phyloP scores from a whole-genome alignment of 768 basidiomycete species.

The Dioszegia aurantiaca region DNA sequence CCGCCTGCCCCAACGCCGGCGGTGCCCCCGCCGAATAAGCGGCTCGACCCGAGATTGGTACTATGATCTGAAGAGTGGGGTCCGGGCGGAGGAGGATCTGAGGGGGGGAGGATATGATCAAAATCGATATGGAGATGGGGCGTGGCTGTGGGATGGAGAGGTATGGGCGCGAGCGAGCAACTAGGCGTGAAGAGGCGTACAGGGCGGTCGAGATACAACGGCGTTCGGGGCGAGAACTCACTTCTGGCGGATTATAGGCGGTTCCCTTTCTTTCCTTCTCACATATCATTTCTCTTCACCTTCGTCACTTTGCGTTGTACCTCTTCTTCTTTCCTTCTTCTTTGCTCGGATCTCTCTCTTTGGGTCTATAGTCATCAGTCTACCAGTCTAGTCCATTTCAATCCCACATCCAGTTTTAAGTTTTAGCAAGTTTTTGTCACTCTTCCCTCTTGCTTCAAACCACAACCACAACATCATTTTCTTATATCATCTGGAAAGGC shows the following conservation, averaged over 20 bases:
- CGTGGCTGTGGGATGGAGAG: too few species aligned
- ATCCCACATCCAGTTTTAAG: background rate
- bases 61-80: background rate
- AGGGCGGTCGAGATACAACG: too few species aligned
- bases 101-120: too few species aligned
- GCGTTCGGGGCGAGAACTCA: background rate
- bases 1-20: slow-evolving; percentile 42
- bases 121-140: too few species aligned
- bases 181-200: too few species aligned
- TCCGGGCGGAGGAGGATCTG: background rate
- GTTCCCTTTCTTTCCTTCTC: background rate
- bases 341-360: background rate
- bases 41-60: background rate
- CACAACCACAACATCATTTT: background rate
- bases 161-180: too few species aligned
- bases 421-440: background rate
- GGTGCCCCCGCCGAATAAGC: slow-evolving; percentile 27
- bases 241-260: too few species aligned
- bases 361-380: background rate
- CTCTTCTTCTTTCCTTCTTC: background rate
- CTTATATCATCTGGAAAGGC: slow-evolving; percentile 3
- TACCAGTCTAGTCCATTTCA: slow-evolving; percentile 6
- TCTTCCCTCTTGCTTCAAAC: background rate
- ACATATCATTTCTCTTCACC: too few species aligned
- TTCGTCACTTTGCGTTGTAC: too few species aligned